These are phyloP conservation scores for Scheffersomyces coipomensis DNA, from an alignment of 805 yeast species.

Conservation along the genomic window DNA sequence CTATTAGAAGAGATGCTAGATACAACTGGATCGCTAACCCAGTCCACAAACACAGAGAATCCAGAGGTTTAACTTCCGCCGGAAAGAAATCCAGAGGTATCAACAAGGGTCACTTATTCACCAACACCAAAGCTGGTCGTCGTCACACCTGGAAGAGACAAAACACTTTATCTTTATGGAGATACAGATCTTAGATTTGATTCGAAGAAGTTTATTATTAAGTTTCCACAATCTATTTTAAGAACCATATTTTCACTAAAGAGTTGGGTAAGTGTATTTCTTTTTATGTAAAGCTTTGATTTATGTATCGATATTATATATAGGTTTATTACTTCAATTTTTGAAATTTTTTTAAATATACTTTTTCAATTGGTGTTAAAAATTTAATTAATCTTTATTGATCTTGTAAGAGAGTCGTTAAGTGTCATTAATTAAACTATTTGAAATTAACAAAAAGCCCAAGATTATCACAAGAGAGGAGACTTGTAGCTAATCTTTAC, in stretches of 20 bases:
- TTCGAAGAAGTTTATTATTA: too few species aligned
- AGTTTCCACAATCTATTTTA: too few species aligned
- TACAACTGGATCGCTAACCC: conserved; percentile 99
- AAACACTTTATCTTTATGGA: conserved; percentile 98
- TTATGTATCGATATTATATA: background rate
- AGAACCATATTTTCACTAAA: too few species aligned
- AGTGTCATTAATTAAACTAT: too few species aligned
- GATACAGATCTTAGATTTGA: conserved; percentile 82
- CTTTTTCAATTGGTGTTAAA: background rate
- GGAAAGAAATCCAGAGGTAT: conserved; percentile 99
- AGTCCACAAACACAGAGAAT: conserved; percentile 99
- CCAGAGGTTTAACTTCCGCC: conserved; percentile 96
- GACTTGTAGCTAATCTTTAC: too few species aligned
- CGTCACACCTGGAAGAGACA: conserved; percentile 99
- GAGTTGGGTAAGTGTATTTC: too few species aligned
- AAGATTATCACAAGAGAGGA: too few species aligned
- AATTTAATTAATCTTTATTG: too few species aligned
- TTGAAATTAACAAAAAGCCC: too few species aligned
- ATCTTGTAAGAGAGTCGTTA: too few species aligned
- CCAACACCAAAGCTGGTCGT: conserved; percentile 98
- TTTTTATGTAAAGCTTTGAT: background rate
- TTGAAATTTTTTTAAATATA: background rate
- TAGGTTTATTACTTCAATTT: background rate
- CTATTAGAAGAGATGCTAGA: conserved; percentile 97
- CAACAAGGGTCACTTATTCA: conserved; percentile 99